Evolutionary conservation across 768 basidiomycete species (phyloP).

Genomic region (Amanita muscaria): DNA sequence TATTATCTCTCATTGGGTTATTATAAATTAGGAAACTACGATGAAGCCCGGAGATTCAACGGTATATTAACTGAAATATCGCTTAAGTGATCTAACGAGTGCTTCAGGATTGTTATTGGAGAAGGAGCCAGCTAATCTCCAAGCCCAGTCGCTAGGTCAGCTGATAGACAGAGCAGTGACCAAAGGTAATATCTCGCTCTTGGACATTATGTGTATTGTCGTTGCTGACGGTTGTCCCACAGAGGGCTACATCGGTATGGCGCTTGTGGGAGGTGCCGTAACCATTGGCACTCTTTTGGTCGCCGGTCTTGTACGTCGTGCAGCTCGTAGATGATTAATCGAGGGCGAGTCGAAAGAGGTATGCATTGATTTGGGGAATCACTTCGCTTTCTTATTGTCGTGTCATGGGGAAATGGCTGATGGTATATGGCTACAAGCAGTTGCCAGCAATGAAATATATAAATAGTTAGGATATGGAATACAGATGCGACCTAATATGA

Average conservation of each 20-base stretch:
- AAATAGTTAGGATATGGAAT: no score
- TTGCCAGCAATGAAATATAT: no score
- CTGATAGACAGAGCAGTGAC: constrained; percentile 83
- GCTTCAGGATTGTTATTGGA: constrained; percentile 69
- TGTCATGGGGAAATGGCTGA: no score
- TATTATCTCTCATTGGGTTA: constrained; percentile 96
- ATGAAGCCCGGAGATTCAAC: constrained; percentile 88
- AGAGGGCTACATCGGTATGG: constrained; percentile 99
- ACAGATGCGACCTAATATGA: no score
- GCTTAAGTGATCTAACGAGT: background rate
- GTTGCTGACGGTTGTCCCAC: constrained; percentile 8
- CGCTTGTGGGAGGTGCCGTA: constrained; percentile 83
- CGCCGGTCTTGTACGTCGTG: constrained; percentile 80
- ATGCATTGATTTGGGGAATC: no score
- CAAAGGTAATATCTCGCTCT: constrained; percentile 44
- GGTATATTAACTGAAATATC: constrained; percentile 38
- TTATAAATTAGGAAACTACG: constrained; percentile 94
- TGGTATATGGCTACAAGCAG: no score
- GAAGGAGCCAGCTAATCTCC: constrained; percentile 90
- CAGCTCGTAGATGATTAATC: constrained; percentile 40
- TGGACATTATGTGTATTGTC: background rate
- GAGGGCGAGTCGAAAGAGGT: no score
- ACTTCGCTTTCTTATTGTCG: no score
- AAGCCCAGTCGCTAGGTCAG: constrained; percentile 77
- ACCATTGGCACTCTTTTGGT: constrained; percentile 72